Evolutionary conservation across 805 yeast species (phyloP).

Genomic region (Hagleromyces aurorensis): DNA sequence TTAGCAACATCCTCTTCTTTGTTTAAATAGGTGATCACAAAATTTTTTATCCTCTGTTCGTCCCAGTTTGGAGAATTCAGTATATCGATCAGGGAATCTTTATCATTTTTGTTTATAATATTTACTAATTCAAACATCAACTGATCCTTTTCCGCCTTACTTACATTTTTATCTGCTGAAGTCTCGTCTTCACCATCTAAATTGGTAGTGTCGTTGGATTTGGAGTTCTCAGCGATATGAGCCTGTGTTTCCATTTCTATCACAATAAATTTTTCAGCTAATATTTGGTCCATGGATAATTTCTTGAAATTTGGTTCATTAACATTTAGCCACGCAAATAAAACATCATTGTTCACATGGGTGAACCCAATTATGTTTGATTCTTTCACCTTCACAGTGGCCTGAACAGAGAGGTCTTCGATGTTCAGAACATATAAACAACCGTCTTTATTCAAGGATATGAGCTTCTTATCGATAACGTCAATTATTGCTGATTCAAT

Average conservation of each 20-base stretch:
- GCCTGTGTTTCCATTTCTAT: constrained; percentile 23
- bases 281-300: constrained; percentile 17
- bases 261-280: constrained; percentile 19
- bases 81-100: constrained; percentile 22
- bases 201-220: constrained; percentile 7
- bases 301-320: constrained; percentile 34
- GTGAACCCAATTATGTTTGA: constrained; percentile 25
- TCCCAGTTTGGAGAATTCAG: constrained; percentile 22
- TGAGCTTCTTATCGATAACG: constrained; percentile 13
- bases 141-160: constrained; percentile 25
- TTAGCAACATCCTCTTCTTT: constrained; percentile 35
- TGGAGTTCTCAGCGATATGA: constrained; percentile 8
- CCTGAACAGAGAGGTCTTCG: constrained; percentile 30
- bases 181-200: constrained; percentile 25
- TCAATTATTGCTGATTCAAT: constrained; percentile 17
- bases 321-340: constrained; percentile 33
- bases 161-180: constrained; percentile 19
- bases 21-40: constrained; percentile 33
- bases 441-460: constrained; percentile 19
- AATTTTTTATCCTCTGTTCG: constrained; percentile 22
- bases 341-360: constrained; percentile 11
- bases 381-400: constrained; percentile 21
- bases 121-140: constrained; percentile 22
- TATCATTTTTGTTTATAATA: constrained; percentile 22
- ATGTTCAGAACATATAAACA: constrained; percentile 24